Evolutionary conservation across 2,329 filamentous ascomycete genomes (phyloP).

Genomic region (Penicillium sp.): DNA sequence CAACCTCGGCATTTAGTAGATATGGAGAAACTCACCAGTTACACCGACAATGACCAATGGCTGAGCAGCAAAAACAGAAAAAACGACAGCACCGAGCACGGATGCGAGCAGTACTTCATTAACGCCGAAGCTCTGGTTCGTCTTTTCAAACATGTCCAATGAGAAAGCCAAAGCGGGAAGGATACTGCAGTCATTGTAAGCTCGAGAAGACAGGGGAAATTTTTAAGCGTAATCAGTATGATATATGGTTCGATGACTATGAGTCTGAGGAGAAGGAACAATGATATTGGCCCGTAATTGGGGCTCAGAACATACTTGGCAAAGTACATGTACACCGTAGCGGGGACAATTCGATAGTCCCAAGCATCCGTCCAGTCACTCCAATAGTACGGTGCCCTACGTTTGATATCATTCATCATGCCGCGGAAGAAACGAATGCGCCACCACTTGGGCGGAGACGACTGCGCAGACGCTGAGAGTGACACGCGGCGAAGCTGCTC

Average conservation of each 20-base stretch:
- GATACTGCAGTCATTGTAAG: constrained; percentile 59
- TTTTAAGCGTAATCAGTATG: not conserved
- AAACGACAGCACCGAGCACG: constrained; percentile 79
- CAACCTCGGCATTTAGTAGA: constrained; percentile 6
- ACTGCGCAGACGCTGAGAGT: constrained; percentile 12
- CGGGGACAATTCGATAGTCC: constrained; percentile 86
- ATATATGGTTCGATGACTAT: not conserved
- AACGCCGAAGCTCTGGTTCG: constrained; percentile 79
- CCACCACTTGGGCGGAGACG: constrained; percentile 63
- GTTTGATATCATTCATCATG: constrained; percentile 75
- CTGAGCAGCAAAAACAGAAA: constrained; percentile 76
- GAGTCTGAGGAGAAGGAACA: not conserved
- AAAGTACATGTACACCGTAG: constrained; percentile 93
- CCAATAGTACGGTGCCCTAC: constrained; percentile 73
- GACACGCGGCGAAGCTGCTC: constrained; percentile 10
- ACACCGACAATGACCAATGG: constrained; percentile 90
- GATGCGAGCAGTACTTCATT: constrained; percentile 89
- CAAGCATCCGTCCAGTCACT: constrained; percentile 86
- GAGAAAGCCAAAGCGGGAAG: constrained; percentile 85
- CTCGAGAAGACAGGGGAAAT: not conserved
- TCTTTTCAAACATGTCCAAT: constrained; percentile 91
- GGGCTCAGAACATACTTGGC: constrained; percentile 66
- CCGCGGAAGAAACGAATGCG: constrained; percentile 73
- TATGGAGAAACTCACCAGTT: constrained; percentile 57
- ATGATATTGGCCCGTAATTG: not conserved